Conservation (phyloP, 345 rosid species). For the Balakata baccata region DNA sequence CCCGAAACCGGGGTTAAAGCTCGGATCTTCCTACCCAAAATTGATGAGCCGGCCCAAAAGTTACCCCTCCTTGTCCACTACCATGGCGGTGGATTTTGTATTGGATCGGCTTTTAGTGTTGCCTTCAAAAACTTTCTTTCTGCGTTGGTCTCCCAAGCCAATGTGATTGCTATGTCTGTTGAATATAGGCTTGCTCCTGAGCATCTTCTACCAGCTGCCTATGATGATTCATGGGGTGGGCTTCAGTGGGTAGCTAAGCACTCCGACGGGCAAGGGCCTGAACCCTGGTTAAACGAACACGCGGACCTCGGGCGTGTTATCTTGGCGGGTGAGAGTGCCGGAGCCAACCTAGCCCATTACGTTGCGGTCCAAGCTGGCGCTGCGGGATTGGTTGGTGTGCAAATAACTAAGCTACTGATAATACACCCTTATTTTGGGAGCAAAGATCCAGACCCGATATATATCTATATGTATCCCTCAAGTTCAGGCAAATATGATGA, state of each 20-base stretch:
- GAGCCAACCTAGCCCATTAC: conserved; percentile 24
- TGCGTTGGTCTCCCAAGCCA: conserved; percentile 10
- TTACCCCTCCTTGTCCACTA: conserved; percentile 45
- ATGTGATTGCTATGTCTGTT: conserved; percentile 15
- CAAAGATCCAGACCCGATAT: conserved; percentile 24
- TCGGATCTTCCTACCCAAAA: conserved; percentile 43
- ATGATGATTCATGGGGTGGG: conserved; percentile 20
- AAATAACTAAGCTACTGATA: conserved; percentile 8
- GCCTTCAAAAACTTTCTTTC: conserved; percentile 11
- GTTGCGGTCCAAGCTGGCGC: conserved; percentile 23
- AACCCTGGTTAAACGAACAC: conserved; percentile 22
- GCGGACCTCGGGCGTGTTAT: conserved; percentile 22
- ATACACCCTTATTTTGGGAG: conserved; percentile 44
- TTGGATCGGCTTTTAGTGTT: conserved; percentile 10
- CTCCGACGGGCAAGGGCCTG: conserved; percentile 22
- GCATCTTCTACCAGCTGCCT: conserved; percentile 15
- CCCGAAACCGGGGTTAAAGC: conserved; percentile 17
- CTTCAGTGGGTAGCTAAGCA: conserved; percentile 22
- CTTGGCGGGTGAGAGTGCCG: conserved; percentile 26
- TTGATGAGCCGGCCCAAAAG: conserved; percentile 17
- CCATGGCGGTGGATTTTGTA: conserved; percentile 31
- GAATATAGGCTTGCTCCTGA: conserved; percentile 26
- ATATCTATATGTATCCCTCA: conserved; percentile 33
- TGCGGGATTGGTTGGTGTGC: conserved; percentile 5
- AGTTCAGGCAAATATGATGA: conserved; percentile 41